Evolutionary conservation across 345 rosid species (phyloP), one percentile per base, ranked within the genome.

Genomic region (Draba incana): DNA sequence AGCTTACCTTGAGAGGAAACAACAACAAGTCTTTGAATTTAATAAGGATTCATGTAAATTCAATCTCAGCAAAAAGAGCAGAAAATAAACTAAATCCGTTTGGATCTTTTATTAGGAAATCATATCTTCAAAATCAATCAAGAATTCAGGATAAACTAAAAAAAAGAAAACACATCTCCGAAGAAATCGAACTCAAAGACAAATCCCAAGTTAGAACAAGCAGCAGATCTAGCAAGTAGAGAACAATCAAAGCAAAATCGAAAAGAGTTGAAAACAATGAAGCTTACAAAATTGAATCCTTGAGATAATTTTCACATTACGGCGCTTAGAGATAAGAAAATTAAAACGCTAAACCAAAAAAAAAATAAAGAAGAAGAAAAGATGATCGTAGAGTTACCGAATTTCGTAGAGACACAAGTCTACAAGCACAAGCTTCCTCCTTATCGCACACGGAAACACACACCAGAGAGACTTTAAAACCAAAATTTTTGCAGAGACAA

Each of bases 11-110:
- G 37, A 30, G n/a, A 20, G 10, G 27, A 20, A 28, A 28, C 31
- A 73, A 74, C 72, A 71, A 74, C 74, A 20, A 92, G 89, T 72
- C 92, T 75, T 81, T 78, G 80, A 65, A 80, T 71, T 75, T 79
- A 88, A 72, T 0, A 33, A 33, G 91, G 75, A 69, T 66, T 71
- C 74, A 80, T 82, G 72, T 71, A 83, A 71, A 75, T 83, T 50
- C 88, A 91, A 64, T 87, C 98, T 79, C 86, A 24, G 1, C 5
- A 59, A 10, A n/a, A n/a, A n/a, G n/a, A 24, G 1, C 20, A 20
- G 20, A 20, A 20, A 20, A 20, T 20, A 20, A 51, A 9, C 13
- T 38, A 10, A 68, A 27, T 16, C 48, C 64, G 3, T 66, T 57
- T 20, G 66, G 57, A 59, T 65, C 38, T 78, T 68, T 69, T 66